Conservation (phyloP, 345 rosid genomes). For the Populus deltoides region DNA sequence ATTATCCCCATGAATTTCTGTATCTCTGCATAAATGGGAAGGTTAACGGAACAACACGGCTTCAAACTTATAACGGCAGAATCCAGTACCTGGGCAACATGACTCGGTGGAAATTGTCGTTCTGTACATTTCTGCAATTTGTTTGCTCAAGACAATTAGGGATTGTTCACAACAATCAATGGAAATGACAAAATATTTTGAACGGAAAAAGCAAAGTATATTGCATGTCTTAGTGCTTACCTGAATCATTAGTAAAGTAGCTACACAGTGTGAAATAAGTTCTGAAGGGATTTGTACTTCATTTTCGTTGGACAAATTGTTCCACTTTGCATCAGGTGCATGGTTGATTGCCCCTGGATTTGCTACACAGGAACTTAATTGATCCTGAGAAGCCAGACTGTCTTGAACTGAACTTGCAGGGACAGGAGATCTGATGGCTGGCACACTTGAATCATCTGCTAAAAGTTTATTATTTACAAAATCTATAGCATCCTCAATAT, state of each 20-base stretch:
- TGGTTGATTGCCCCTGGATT: conserved; percentile 30
- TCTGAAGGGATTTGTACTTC: conserved; percentile 55
- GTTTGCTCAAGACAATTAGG: neutral
- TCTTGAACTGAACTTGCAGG: conserved; percentile 32
- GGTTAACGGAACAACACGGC: conserved; percentile 74
- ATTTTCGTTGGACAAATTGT: conserved; percentile 30
- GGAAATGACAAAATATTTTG: neutral
- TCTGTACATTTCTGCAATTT: conserved; percentile 80
- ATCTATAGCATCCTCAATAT: conserved; percentile 61
- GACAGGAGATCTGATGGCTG: conserved; percentile 19
- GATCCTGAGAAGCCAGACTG: conserved; percentile 38
- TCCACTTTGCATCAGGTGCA: conserved; percentile 33
- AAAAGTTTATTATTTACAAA: conserved; percentile 57
- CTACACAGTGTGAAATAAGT: conserved; percentile 61
- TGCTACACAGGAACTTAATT: conserved; percentile 27
- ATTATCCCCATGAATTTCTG: conserved; percentile 88
- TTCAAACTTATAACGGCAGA: conserved; percentile 69
- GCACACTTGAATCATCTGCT: conserved; percentile 25
- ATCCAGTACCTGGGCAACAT: conserved; percentile 72
- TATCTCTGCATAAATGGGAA: conserved; percentile 72
- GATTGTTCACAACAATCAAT: neutral
- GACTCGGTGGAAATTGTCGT: conserved; percentile 75
- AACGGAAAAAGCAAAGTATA: neutral
- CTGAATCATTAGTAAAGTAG: conserved; percentile 80
- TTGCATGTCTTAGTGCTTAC: conserved; percentile 22